Percentiles rank a stretch among this genome's conserved stretches.
These are phyloP conservation scores for Neurospora discreta DNA, from an alignment of 495 filamentous ascomycete genomes.

Conservation along the genomic window DNA sequence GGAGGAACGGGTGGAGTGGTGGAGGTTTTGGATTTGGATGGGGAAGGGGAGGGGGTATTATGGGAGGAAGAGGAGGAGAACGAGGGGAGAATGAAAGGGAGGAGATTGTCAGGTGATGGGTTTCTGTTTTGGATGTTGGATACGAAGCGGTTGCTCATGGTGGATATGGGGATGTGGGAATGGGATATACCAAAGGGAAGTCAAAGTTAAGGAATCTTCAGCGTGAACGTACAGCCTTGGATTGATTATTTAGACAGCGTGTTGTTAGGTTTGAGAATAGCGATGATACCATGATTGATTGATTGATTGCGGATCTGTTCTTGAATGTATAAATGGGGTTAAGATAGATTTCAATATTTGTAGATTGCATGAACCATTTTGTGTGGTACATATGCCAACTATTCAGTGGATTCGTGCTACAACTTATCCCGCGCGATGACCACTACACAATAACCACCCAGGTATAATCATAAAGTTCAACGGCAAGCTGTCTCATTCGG, in stretches of 20 bases:
- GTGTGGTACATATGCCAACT: neutral
- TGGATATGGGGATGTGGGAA: neutral
- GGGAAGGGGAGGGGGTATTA: neutral
- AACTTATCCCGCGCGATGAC: neutral
- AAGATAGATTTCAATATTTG: neutral
- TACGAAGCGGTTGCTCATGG: neutral
- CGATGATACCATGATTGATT: neutral
- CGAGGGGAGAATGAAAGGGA: neutral
- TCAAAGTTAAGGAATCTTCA: neutral
- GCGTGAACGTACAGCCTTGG: neutral
- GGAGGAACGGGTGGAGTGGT: neutral
- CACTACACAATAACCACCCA: neutral
- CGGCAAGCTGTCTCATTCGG: neutral
- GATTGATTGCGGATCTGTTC: neutral
- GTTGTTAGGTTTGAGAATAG: neutral
- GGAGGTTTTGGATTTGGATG: neutral
- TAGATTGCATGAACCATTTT: neutral
- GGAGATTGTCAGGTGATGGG: neutral
- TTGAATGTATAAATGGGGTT: neutral
- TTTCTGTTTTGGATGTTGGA: neutral
- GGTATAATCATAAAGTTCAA: neutral
- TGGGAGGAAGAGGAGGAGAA: neutral
- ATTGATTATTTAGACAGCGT: neutral
- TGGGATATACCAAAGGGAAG: neutral
- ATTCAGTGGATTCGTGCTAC: neutral